Evolutionary conservation across 164 flowering plant genomes (phyloP).

Genomic region (Magnolia sinica): DNA sequence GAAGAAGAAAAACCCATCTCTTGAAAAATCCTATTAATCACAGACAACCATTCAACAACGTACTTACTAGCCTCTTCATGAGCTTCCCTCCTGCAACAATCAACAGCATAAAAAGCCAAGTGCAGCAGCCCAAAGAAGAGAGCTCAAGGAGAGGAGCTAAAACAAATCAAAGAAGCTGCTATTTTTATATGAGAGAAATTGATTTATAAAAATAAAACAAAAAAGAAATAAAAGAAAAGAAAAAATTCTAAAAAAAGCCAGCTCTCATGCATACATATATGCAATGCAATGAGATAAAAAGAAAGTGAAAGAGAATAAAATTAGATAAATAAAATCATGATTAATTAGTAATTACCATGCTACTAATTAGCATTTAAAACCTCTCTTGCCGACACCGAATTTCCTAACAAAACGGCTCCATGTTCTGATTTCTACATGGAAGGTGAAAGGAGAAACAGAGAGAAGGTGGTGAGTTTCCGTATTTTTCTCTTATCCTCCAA

Average conservation of each 20-base stretch:
- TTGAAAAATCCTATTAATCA: neutral
- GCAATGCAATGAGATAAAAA: neutral
- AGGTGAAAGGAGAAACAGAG: neutral
- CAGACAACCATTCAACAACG: conserved; percentile 29
- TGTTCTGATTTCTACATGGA: neutral
- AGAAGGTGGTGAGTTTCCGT: neutral
- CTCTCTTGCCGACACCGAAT: conserved; percentile 3
- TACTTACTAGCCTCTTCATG: conserved; percentile 93
- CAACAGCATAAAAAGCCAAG: neutral
- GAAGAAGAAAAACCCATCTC: neutral
- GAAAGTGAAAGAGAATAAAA: neutral
- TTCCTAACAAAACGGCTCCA: conserved; percentile 10
- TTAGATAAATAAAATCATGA: neutral
- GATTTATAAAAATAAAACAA: neutral
- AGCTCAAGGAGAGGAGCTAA: conserved; percentile 4
- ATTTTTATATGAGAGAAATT: conserved; percentile 3
- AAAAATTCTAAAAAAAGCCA: neutral
- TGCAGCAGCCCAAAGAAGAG: conserved; percentile 10
- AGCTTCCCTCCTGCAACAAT: conserved; percentile 17
- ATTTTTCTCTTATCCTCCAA: neutral
- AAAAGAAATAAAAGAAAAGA: neutral
- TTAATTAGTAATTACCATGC: conserved; percentile 2
- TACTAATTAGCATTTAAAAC: neutral
- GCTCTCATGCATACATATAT: conserved; percentile 2
- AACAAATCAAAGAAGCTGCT: conserved; percentile 5